Percentiles rank a stretch among this genome's conserved stretches.
Evolutionary conservation across 805 yeast species (phyloP).

Genomic region (Blastobotrys americana): DNA sequence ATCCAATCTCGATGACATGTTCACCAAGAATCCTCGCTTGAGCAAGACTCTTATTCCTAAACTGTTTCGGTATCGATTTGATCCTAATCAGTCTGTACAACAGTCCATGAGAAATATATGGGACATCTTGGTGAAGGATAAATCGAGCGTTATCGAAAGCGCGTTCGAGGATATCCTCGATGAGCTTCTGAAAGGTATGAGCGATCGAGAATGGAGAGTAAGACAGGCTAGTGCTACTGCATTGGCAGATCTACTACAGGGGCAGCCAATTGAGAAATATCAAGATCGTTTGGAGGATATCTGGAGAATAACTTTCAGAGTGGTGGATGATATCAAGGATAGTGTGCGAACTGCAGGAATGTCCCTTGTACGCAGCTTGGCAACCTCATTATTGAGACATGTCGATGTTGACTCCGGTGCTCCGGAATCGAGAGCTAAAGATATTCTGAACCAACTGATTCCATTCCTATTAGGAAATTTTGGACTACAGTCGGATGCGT

Average conservation of each 20-base stretch:
- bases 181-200: conserved; percentile 63
- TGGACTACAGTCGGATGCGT: conserved; percentile 79
- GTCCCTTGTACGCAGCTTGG: conserved; percentile 56
- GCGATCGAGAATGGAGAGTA: conserved; percentile 84
- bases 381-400: conserved; percentile 53
- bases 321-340: conserved; percentile 90
- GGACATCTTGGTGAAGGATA: conserved; percentile 57
- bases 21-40: conserved; percentile 46
- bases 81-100: conserved; percentile 70
- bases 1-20: conserved; percentile 57
- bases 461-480: conserved; percentile 75
- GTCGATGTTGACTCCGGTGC: conserved; percentile 41
- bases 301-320: conserved; percentile 84
- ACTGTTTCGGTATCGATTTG: conserved; percentile 75
- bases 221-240: conserved; percentile 82
- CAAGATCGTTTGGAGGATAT: conserved; percentile 40
- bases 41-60: conserved; percentile 68
- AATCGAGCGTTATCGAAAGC: conserved; percentile 46
- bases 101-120: conserved; percentile 85
- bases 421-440: conserved; percentile 37
- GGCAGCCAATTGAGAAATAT: conserved; percentile 48
- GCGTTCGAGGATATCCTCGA: conserved; percentile 53
- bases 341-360: conserved; percentile 81
- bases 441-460: conserved; percentile 49
- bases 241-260: conserved; percentile 57